Percentiles rank a stretch among this genome's conserved stretches.
Evolutionary conservation across 2,329 filamentous ascomycete species (phyloP).

Genomic region (Penicillium sp.): DNA sequence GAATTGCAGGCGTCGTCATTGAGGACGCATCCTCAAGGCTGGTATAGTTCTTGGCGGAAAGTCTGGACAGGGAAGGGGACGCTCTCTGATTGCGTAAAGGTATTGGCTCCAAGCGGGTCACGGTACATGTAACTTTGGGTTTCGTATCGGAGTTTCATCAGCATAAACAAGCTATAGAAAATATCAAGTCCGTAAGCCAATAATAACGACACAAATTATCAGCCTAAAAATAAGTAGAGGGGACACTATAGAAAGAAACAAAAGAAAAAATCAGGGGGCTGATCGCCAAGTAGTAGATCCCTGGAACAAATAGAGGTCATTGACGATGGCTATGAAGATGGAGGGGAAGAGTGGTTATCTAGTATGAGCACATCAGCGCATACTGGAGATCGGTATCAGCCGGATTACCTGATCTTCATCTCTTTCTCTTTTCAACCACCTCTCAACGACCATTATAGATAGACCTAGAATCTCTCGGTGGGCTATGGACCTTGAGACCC

Average conservation of each 20-base stretch:
- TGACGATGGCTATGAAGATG: not conserved
- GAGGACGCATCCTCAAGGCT: conserved; percentile 33
- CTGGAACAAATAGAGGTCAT: not conserved
- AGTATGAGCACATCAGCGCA: conserved; percentile 15
- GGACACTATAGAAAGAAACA: not conserved
- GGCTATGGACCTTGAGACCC: conserved; percentile 8
- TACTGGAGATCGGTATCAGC: conserved; percentile 14
- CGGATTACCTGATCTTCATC: conserved; percentile 25
- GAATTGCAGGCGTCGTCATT: conserved; percentile 73
- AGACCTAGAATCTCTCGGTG: not conserved
- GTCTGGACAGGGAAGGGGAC: not conserved
- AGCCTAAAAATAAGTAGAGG: not conserved
- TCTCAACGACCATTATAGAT: not conserved
- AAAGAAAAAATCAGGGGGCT: not conserved
- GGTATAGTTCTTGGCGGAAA: conserved; percentile 11
- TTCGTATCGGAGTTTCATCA: not conserved
- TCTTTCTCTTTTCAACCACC: not conserved
- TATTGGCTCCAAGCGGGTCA: not conserved
- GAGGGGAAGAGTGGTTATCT: not conserved
- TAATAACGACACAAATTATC: not conserved
- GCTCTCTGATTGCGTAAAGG: not conserved
- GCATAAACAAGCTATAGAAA: not conserved
- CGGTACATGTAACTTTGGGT: not conserved
- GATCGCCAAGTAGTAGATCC: not conserved
- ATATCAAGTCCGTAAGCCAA: not conserved